Base-by-base conservation (phyloP, 164 flowering plant species). In the Houttuynia cordata region DNA sequence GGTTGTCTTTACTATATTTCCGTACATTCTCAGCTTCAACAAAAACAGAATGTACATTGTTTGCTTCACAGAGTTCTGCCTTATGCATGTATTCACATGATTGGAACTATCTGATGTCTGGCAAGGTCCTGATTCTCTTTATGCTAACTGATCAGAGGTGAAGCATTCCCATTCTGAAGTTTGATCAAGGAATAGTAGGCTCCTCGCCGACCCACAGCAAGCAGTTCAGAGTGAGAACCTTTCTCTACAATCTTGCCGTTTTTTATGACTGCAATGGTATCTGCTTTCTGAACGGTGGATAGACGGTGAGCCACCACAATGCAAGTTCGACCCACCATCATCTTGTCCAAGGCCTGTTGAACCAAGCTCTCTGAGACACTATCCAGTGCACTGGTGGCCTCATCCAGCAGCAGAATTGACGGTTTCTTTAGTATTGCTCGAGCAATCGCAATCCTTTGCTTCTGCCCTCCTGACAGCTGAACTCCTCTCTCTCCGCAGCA, bases 361-460 rank as follows among this genome's bases (percentile, higher is more conserved):
- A 81, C 86, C 17, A 72, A 49, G 50, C 53, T 79, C 72, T 79
- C 83, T 7, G 83, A 77, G 30, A 62, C 58, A 41, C 78, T 76
- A 54, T 79, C 85, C 10, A 81, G 76, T 13, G 86, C 83, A 63
- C 83, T 79, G 10, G 86, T 80, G 24, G 84, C 81, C 64, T 80
- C 80, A 42, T 80, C 84, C 56, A 80, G 42, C 24, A 80, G 71
- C 45, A 77, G 70, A 59, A 81, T 74, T 21, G 71, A 60, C 1
- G 85, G 85, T 55, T 74, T 74, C 69, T 77, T 81, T 56, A 81
- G 61, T 50, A 81, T 77, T 1, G 85, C 85, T 24, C 83, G 69
- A 51, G 85, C 83, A 24, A 81, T 59, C 21, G 80, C 83, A 24
- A 81, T 79, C 68, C 85, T 76, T 57, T 81, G 85, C 74, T 81